These are phyloP conservation scores for Calonectria montana DNA, from an alignment of 2,329 filamentous ascomycete genomes.

Conservation along the genomic window DNA sequence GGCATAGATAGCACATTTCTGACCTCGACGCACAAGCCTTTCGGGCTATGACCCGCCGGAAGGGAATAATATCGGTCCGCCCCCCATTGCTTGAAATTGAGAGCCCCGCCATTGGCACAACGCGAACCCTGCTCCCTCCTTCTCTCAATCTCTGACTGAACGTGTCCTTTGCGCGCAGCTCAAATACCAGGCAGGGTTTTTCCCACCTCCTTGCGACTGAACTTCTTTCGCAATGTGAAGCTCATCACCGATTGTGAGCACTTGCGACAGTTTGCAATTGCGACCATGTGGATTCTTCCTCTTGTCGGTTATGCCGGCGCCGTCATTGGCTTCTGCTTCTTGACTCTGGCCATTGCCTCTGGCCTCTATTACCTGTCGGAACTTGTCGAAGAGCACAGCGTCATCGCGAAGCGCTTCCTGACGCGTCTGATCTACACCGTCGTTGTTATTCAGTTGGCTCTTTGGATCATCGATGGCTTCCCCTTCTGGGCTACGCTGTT, in stretches of 20 bases:
- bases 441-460: constrained; percentile 77
- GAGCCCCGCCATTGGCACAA: constrained; percentile 32
- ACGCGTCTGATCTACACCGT: constrained; percentile 86
- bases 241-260: constrained; percentile 23
- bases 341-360: constrained; percentile 96
- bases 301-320: constrained; percentile 91
- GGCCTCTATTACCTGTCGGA: constrained; percentile 98
- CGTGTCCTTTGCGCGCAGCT: constrained; percentile 35
- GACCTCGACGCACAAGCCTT: not conserved
- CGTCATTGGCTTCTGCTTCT: constrained; percentile 88
- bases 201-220: constrained; percentile 15
- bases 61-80: constrained; percentile 16
- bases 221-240: constrained; percentile 39
- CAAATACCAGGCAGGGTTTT: constrained; percentile 27
- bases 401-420: constrained; percentile 88
- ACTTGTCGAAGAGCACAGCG: constrained; percentile 97
- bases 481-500: constrained; percentile 80
- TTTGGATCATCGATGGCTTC: constrained; percentile 87
- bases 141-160: constrained; percentile 29
- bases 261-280: constrained; percentile 23
- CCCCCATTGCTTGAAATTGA: constrained; percentile 21
- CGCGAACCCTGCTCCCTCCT: not conserved
- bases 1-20: not conserved
- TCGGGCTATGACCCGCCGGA: not conserved
- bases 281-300: constrained; percentile 91